Conservation (phyloP, 805 yeast genomes). For the Deakozyma indianensis region DNA sequence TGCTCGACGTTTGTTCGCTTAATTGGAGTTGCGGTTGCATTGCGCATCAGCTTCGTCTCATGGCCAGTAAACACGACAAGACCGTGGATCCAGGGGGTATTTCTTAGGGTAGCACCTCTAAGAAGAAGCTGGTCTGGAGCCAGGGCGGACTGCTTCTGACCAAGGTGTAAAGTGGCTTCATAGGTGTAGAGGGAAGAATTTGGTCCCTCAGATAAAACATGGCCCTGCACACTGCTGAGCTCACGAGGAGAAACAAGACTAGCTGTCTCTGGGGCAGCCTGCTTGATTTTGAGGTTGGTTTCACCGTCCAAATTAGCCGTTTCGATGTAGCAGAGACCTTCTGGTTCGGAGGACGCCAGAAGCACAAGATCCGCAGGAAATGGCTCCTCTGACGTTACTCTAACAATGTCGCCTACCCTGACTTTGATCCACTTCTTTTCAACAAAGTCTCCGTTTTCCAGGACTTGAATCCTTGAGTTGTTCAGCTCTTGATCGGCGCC, state of each 20-base stretch:
- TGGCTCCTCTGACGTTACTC: conserved; percentile 73
- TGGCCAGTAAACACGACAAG: conserved; percentile 93
- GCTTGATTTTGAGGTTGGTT: conserved; percentile 90
- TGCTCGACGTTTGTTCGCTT: conserved; percentile 95
- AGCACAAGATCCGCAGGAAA: conserved; percentile 87
- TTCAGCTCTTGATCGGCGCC: conserved; percentile 82
- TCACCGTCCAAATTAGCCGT: conserved; percentile 98
- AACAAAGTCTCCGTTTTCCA: conserved; percentile 47
- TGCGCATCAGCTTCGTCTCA: conserved; percentile 94
- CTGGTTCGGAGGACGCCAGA: conserved; percentile 90
- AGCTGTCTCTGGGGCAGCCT: conserved; percentile 67
- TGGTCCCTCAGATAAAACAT: conserved; percentile 75
- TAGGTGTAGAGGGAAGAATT: conserved; percentile 88
- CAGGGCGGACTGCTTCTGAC: conserved; percentile 37
- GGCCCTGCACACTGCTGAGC: conserved; percentile 38
- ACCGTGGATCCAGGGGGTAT: conserved; percentile 92
- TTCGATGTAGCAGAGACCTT: conserved; percentile 93
- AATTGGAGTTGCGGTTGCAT: conserved; percentile 97
- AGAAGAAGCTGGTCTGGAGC: conserved; percentile 83
- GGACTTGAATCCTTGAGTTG: conserved; percentile 55
- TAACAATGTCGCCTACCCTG: conserved; percentile 80
- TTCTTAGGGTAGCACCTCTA: conserved; percentile 90
- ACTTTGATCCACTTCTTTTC: conserved; percentile 73
- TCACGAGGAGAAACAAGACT: conserved; percentile 52
- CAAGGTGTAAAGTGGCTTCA: conserved; percentile 65